These are phyloP conservation scores for Clonostachys sp. DNA, from an alignment of 2,329 filamentous ascomycete species.

Conservation along the genomic window DNA sequence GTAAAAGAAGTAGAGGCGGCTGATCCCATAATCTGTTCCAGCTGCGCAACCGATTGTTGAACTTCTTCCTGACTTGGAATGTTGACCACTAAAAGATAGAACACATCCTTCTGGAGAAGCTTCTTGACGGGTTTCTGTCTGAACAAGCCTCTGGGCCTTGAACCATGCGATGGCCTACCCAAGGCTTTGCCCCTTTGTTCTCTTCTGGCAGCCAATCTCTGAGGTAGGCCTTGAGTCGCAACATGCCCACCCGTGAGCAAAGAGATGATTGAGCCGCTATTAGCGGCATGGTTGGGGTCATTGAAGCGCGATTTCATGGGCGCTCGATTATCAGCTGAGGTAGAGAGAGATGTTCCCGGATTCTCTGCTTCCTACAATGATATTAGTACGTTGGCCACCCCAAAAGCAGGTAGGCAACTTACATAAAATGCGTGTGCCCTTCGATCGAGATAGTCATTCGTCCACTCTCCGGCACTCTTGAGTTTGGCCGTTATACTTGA, in stretches of 20 bases:
- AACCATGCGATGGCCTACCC: neutral
- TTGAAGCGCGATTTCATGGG: slow-evolving; percentile 40
- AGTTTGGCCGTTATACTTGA: slow-evolving; percentile 9
- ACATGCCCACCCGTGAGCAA: slow-evolving; percentile 39
- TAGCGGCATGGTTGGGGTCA: slow-evolving; percentile 46
- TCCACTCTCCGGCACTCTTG: slow-evolving; percentile 22
- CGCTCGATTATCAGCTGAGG: slow-evolving; percentile 15
- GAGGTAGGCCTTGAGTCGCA: neutral
- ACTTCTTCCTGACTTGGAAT: neutral
- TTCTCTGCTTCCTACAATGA: slow-evolving; percentile 24
- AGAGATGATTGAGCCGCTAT: slow-evolving; percentile 38
- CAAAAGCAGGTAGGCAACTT: slow-evolving; percentile 2
- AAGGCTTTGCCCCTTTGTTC: neutral
- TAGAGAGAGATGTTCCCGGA: slow-evolving; percentile 28
- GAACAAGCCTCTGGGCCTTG: neutral
- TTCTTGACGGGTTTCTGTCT: neutral
- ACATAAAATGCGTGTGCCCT: slow-evolving; percentile 40
- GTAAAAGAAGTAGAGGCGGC: too few species aligned
- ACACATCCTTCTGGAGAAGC: neutral
- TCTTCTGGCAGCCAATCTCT: neutral
- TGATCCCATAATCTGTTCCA: neutral
- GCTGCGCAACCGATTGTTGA: neutral
- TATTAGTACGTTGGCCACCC: neutral
- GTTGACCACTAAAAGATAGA: slow-evolving; percentile 1
- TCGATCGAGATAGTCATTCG: slow-evolving; percentile 44